phyloP scores from a whole-genome alignment of 176 grass and related monocot species.

The Metroxylon sagu region DNA sequence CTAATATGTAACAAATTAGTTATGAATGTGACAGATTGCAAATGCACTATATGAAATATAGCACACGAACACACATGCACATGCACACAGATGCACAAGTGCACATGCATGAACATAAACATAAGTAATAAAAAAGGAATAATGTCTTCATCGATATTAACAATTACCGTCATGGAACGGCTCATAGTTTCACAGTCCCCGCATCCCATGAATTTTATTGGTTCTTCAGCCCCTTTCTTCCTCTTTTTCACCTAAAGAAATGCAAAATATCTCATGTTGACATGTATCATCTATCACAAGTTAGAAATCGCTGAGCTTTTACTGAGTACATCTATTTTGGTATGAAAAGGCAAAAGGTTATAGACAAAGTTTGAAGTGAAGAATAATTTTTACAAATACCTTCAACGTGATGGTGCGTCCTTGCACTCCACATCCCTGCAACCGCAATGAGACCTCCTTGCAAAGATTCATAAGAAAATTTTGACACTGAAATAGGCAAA shows the following conservation, averaged over 20 bases:
- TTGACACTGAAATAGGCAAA: constrained; percentile 48
- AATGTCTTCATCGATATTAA: constrained; percentile 1
- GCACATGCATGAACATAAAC: too few species aligned
- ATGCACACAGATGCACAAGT: too few species aligned
- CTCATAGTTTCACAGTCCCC: constrained; percentile 88
- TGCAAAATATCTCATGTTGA: constrained; percentile 19
- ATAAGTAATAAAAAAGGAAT: too few species aligned
- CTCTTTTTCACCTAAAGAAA: constrained; percentile 61
- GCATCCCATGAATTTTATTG: constrained; percentile 89
- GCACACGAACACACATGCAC: too few species aligned
- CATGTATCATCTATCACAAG: too few species aligned
- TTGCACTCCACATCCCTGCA: constrained; percentile 82
- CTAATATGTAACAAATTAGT: too few species aligned
- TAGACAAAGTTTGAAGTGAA: too few species aligned
- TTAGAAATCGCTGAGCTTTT: too few species aligned
- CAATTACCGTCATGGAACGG: constrained; percentile 62
- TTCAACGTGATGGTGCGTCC: constrained; percentile 88
- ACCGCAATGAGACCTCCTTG: constrained; percentile 83
- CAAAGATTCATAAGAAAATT: constrained; percentile 83
- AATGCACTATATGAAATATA: too few species aligned
- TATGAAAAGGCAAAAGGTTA: too few species aligned
- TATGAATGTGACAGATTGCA: too few species aligned
- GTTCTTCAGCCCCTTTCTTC: constrained; percentile 76
- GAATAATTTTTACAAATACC: constrained; percentile 29
- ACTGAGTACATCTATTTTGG: too few species aligned